These are phyloP conservation scores for Barnettozyma salicaria DNA, from an alignment of 805 yeast genomes.

Conservation along the genomic window DNA sequence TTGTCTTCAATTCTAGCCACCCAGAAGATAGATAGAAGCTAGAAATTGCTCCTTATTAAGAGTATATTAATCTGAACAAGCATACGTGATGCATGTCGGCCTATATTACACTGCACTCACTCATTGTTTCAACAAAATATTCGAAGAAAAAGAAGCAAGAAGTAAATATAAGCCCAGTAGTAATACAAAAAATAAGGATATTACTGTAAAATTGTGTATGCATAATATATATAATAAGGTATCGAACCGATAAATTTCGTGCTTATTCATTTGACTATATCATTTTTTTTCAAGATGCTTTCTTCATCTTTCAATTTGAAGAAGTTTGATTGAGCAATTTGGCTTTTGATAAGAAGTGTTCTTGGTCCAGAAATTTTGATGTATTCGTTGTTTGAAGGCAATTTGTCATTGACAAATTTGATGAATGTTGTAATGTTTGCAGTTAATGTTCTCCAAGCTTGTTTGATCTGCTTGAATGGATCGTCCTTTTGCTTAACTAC, in stretches of 20 bases:
- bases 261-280: neutral
- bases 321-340: slow-evolving; percentile 4
- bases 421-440: neutral
- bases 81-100: no score
- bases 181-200: no score
- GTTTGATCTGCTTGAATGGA: slow-evolving; percentile 3
- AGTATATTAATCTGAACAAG: no score
- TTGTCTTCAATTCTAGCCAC: no score
- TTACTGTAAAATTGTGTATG: neutral
- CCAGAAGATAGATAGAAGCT: no score
- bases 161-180: no score
- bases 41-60: no score
- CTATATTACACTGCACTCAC: no score
- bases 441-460: slow-evolving; percentile 1
- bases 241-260: no score
- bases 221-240: no score
- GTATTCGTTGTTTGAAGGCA: slow-evolving; percentile 25
- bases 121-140: no score
- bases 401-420: slow-evolving; percentile 3
- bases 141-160: no score
- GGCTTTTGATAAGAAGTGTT: slow-evolving; percentile 20
- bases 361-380: slow-evolving; percentile 49
- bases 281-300: slow-evolving; percentile 1
- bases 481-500: slow-evolving; percentile 4
- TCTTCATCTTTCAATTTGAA: slow-evolving; percentile 5